These are phyloP conservation scores for Tetratostichococcus sp. DNA, from an alignment of 139 green algal species.

Conservation along the genomic window DNA sequence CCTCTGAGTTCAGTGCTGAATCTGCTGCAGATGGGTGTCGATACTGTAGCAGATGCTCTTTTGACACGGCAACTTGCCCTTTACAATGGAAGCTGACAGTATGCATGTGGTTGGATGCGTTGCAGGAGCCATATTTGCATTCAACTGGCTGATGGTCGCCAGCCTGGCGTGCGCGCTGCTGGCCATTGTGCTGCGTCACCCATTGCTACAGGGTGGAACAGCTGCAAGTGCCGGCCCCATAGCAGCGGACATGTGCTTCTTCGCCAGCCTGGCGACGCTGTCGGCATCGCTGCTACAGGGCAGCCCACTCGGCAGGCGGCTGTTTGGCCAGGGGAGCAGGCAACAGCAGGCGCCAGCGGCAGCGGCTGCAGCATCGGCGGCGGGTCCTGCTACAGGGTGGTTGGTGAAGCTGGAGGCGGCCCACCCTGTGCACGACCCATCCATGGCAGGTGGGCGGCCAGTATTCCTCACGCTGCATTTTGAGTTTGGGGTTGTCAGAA, in stretches of 20 bases:
- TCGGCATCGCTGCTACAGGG: not conserved
- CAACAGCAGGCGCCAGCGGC: too few relatives aligned
- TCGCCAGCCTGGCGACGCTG: not conserved
- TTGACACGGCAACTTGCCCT: too few relatives aligned
- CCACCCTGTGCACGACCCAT: not conserved
- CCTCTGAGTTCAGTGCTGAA: too few relatives aligned
- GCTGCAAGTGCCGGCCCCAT: too few relatives aligned
- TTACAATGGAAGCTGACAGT: too few relatives aligned
- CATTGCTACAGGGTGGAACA: too few relatives aligned
- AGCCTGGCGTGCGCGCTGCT: not conserved
- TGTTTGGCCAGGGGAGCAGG: not conserved
- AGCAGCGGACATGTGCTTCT: not conserved
- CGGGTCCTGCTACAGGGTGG: not conserved
- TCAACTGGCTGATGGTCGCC: not conserved
- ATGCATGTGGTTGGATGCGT: too few relatives aligned
- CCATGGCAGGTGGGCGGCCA: not conserved
- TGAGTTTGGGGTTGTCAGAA: too few relatives aligned
- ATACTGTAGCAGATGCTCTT: too few relatives aligned
- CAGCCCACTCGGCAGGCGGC: not conserved
- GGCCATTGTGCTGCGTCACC: not conserved
- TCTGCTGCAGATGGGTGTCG: too few relatives aligned
- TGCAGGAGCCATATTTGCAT: not conserved
- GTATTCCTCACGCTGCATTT: not conserved
- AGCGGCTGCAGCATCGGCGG: too few relatives aligned
- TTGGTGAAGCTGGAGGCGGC: not conserved